phyloP scores from a whole-genome alignment of 2,329 filamentous ascomycete genomes.

The Rugonectria rugulosa region DNA sequence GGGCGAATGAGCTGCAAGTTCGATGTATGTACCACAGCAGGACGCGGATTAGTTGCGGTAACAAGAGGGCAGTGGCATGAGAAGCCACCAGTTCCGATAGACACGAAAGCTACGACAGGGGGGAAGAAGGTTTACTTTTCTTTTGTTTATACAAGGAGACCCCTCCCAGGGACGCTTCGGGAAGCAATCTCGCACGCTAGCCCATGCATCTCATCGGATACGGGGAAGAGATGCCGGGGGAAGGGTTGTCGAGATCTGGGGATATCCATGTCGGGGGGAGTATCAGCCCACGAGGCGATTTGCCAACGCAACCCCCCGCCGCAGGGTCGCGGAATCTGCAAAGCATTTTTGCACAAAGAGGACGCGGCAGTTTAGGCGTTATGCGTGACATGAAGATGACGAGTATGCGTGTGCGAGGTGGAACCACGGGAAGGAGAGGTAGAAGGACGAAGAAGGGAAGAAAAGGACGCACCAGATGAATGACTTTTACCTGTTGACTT shows the following conservation, averaged over 20 bases:
- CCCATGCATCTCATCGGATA: constrained; percentile 18
- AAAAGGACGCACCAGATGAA: constrained; percentile 4
- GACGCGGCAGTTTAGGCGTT: neutral
- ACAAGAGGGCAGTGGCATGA: neutral
- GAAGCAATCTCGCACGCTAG: constrained; percentile 9
- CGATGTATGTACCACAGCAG: neutral
- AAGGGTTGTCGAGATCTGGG: constrained; percentile 13
- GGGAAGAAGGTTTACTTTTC: no score
- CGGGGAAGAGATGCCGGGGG: constrained; percentile 15
- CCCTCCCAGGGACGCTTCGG: neutral
- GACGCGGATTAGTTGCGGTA: neutral
- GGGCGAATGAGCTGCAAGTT: neutral
- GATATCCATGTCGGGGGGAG: constrained; percentile 12
- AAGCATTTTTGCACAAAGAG: constrained; percentile 6
- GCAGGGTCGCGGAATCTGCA: neutral
- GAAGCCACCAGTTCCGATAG: neutral
- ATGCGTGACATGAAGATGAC: constrained; percentile 13
- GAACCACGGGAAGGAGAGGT: neutral
- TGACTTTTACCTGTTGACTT: no score
- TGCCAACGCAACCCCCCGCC: constrained; percentile 11
- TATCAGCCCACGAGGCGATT: constrained; percentile 1
- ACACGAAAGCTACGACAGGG: neutral
- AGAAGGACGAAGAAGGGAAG: neutral
- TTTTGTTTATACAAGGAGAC: constrained; percentile 20
- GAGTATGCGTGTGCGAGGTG: neutral